Evolutionary conservation across 164 flowering plant species (phyloP).

Genomic region (Stephania cephalantha): DNA sequence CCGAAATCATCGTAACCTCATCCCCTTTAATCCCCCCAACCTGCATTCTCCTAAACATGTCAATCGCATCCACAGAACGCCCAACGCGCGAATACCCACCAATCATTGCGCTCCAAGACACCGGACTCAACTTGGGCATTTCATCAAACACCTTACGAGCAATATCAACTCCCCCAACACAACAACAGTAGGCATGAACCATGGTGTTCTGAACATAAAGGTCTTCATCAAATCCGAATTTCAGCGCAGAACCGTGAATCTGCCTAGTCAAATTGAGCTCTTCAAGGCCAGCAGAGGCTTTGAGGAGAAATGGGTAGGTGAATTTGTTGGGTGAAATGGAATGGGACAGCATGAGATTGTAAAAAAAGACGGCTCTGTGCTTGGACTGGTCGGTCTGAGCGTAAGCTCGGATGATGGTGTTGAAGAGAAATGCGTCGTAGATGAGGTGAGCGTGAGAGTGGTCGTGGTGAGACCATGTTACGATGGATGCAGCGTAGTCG

Average conservation of each 20-base stretch:
- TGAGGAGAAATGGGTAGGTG: constrained; percentile 55
- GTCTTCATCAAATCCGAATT: constrained; percentile 41
- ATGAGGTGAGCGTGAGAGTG: not conserved
- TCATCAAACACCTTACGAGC: constrained; percentile 48
- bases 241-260: constrained; percentile 51
- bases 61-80: constrained; percentile 8
- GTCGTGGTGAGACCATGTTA: not conserved
- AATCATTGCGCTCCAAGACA: constrained; percentile 54
- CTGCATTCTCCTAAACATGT: constrained; percentile 11
- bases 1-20: constrained; percentile 46
- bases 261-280: constrained; percentile 26
- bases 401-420: constrained; percentile 51
- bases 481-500: constrained; percentile 10
- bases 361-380: constrained; percentile 30
- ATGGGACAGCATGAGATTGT: constrained; percentile 33
- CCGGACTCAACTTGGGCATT: constrained; percentile 42
- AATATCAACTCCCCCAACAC: constrained; percentile 23
- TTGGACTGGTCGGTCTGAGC: constrained; percentile 23
- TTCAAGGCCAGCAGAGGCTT: constrained; percentile 36
- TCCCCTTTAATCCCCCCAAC: constrained; percentile 34
- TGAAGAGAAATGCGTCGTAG: constrained; percentile 42
- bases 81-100: constrained; percentile 43
- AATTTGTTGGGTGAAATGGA: constrained; percentile 44
- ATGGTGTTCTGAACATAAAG: constrained; percentile 45
- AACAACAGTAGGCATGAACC: constrained; percentile 39